Evolutionary conservation across 2,329 filamentous ascomycete genomes (phyloP).

Genomic region (Fusarium pseudonygamai): DNA sequence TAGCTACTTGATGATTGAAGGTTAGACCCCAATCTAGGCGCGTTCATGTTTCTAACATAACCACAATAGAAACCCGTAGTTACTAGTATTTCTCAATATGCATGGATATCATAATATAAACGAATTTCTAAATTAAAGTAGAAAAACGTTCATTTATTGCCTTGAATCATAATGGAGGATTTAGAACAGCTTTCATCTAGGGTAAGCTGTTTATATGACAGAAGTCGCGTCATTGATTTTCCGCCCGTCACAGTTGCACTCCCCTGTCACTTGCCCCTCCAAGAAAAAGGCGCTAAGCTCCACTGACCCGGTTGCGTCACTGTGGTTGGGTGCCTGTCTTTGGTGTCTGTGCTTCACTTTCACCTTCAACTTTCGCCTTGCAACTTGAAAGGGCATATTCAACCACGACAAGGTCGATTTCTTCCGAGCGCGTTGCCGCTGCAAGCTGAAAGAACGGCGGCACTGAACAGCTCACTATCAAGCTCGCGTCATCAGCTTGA

Average conservation of each 20-base stretch:
- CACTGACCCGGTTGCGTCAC: conserved; percentile 45
- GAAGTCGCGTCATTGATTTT: conserved; percentile 39
- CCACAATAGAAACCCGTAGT: too few relatives aligned
- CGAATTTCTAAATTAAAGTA: accelerated
- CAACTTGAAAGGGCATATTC: conserved; percentile 1
- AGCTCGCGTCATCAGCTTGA: background rate
- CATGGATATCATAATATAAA: background rate
- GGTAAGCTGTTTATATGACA: background rate
- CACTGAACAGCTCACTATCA: background rate
- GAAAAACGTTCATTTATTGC: background rate
- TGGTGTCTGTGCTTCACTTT: conserved; percentile 39
- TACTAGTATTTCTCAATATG: background rate
- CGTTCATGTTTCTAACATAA: background rate
- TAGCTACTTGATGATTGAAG: background rate
- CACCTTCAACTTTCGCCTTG: conserved; percentile 29
- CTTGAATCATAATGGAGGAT: background rate
- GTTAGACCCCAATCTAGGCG: too few relatives aligned
- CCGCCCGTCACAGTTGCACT: conserved; percentile 10
- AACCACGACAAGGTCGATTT: background rate
- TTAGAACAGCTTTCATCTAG: background rate
- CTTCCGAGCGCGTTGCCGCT: background rate
- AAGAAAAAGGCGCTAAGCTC: conserved; percentile 22
- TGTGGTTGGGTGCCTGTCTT: conserved; percentile 45
- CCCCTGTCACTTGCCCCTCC: conserved; percentile 29
- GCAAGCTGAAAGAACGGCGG: background rate